Percentiles rank a stretch among this genome's conserved stretches.
Conservation (phyloP, 2,329 filamentous ascomycete genomes). For the Penicillium sp. region DNA sequence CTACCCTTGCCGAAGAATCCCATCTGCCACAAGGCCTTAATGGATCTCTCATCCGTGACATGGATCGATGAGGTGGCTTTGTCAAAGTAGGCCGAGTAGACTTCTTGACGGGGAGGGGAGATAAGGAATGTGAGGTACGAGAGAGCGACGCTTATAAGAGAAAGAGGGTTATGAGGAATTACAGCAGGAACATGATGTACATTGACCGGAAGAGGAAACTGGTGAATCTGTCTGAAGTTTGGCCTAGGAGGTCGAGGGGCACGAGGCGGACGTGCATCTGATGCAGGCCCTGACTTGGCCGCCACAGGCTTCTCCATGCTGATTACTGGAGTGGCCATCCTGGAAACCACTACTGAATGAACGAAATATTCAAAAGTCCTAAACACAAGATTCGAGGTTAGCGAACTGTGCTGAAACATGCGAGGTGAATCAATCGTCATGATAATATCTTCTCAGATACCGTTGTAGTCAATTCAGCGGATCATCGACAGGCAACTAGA, state of each 20-base stretch:
- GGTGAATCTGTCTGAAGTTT: constrained; percentile 75
- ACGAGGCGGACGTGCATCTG: constrained; percentile 23
- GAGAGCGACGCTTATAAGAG: constrained; percentile 74
- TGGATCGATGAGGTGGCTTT: constrained; percentile 77
- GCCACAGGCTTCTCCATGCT: constrained; percentile 16
- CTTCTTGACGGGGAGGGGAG: constrained; percentile 57
- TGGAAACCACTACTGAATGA: constrained; percentile 20
- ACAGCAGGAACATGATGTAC: constrained; percentile 83
- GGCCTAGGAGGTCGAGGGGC: constrained; percentile 37
- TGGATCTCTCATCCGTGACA: constrained; percentile 70
- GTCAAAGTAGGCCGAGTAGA: constrained; percentile 78
- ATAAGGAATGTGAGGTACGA: constrained; percentile 73
- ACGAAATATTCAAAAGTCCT: constrained; percentile 11
- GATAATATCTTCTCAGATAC: constrained; percentile 72
- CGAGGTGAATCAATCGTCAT: constrained; percentile 5
- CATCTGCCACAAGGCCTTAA: constrained; percentile 87
- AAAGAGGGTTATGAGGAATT: constrained; percentile 89
- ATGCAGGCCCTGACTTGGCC: constrained; percentile 15
- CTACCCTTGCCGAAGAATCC: constrained; percentile 96
- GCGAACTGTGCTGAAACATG: constrained; percentile 22
- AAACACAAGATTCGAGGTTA: constrained; percentile 16
- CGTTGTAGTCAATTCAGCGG: constrained; percentile 83
- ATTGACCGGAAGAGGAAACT: constrained; percentile 73
- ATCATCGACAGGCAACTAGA: constrained; percentile 52
- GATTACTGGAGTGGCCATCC: constrained; percentile 27